phyloP scores from a whole-genome alignment of 306 rosid genomes.

The Citrullus mucosospermus region DNA sequence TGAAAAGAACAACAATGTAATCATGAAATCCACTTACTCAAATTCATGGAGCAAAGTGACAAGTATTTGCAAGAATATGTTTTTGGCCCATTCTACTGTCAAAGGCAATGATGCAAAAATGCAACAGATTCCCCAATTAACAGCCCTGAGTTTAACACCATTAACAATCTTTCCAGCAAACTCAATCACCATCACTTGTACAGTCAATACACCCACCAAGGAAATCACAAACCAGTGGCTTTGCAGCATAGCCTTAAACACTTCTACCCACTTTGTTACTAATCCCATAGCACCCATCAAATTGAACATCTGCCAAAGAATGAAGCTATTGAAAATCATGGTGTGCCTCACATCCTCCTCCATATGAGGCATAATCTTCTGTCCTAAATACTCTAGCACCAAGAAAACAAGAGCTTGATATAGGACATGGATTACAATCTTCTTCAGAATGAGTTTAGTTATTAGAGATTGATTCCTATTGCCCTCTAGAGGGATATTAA shows the following conservation, averaged over 20 bases:
- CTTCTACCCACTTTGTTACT: slow-evolving; percentile 12
- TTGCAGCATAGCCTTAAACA: slow-evolving; percentile 12
- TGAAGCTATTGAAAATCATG: slow-evolving; percentile 45
- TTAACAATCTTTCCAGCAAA: slow-evolving; percentile 13
- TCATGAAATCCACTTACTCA: too few species aligned
- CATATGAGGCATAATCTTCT: neutral
- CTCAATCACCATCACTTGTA: slow-evolving; percentile 36
- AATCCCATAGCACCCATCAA: slow-evolving; percentile 18
- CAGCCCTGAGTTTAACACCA: slow-evolving; percentile 24
- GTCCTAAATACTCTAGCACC: slow-evolving; percentile 23
- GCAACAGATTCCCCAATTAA: slow-evolving; percentile 35
- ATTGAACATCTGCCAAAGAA: slow-evolving; percentile 29
- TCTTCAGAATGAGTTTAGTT: slow-evolving; percentile 20
- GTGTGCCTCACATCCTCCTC: slow-evolving; percentile 17
- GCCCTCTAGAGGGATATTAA: neutral
- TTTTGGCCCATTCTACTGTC: slow-evolving; percentile 4
- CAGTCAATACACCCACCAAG: slow-evolving; percentile 16
- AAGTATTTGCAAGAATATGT: neutral
- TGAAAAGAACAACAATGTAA: too few species aligned
- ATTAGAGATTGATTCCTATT: neutral
- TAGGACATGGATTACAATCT: slow-evolving; percentile 29
- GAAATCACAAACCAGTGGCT: slow-evolving; percentile 24
- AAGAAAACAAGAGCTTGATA: slow-evolving; percentile 31
- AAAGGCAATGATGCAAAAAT: slow-evolving; percentile 17
- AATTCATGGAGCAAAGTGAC: neutral